A percentile compares a stretch with the other conserved stretches of the same genome.
Conservation (phyloP, 2,329 filamentous ascomycete species). For the Aspergillus caelatus region DNA sequence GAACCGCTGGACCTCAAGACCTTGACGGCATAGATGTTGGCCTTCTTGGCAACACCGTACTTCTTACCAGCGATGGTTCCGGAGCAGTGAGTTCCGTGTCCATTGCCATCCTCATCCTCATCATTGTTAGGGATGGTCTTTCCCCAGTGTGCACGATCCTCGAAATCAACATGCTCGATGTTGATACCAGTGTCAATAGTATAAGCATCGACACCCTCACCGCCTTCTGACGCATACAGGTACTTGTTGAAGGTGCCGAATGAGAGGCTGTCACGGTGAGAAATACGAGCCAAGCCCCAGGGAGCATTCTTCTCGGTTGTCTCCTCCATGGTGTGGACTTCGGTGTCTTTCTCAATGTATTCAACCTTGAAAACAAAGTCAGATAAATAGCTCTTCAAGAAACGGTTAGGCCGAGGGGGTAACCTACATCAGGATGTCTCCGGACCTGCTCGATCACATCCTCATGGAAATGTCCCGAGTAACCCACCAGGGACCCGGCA, state of each 20-base stretch:
- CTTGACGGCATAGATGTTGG: constrained; percentile 95
- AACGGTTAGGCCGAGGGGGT: constrained; percentile 5
- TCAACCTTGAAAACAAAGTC: constrained; percentile 68
- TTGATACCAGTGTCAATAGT: constrained; percentile 99
- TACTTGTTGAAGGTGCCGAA: constrained; percentile 99
- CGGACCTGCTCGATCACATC: constrained; percentile 90
- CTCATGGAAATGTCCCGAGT: constrained; percentile 95
- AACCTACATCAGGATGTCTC: constrained; percentile 92
- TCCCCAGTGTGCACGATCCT: constrained; percentile 93
- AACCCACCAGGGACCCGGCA: constrained; percentile 79
- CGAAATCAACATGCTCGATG: constrained; percentile 91
- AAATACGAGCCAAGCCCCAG: constrained; percentile 99
- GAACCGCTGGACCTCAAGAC: constrained; percentile 96
- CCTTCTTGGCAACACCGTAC: constrained; percentile 99
- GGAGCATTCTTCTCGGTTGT: constrained; percentile 87
- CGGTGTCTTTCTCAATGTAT: constrained; percentile 91
- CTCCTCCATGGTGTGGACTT: constrained; percentile 77
- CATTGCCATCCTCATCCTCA: constrained; percentile 90
- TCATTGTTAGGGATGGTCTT: constrained; percentile 90
- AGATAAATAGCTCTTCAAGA: not conserved
- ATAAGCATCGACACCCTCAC: constrained; percentile 98
- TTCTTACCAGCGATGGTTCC: constrained; percentile 97
- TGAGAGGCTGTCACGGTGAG: constrained; percentile 81
- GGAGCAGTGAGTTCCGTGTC: constrained; percentile 98
- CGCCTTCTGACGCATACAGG: constrained; percentile 83